A percentile compares a stretch with the other conserved stretches of the same genome.
phyloP scores from a whole-genome alignment of 2,329 filamentous ascomycete genomes.

The Fusarium gaditjirri region DNA sequence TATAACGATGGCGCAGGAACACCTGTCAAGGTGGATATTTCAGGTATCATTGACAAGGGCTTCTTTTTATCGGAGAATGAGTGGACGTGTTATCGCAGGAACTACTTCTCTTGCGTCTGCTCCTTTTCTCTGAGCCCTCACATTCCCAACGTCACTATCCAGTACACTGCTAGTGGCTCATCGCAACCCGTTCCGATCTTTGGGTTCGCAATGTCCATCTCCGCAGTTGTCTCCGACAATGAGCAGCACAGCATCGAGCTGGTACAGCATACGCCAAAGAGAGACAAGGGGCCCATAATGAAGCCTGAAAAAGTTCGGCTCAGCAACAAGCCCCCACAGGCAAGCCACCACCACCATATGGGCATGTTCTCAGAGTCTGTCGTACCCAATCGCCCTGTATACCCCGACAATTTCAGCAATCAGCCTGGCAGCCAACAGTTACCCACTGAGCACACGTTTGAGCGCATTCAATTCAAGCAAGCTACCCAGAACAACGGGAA shows the following conservation, averaged over 20 bases:
- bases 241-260: constrained; percentile 82
- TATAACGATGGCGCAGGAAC: constrained; percentile 62
- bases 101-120: constrained; percentile 89
- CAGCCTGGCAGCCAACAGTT: constrained; percentile 50
- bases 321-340: constrained; percentile 72
- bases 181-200: constrained; percentile 72
- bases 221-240: constrained; percentile 81
- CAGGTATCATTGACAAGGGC: constrained; percentile 86
- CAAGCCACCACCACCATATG: constrained; percentile 57
- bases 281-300: constrained; percentile 85
- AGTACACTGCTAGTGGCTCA: constrained; percentile 62
- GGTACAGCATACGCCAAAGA: constrained; percentile 90
- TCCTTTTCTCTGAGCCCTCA: constrained; percentile 76
- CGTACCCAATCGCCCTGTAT: constrained; percentile 46
- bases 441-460: constrained; percentile 73
- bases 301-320: constrained; percentile 77
- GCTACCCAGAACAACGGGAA: constrained; percentile 96
- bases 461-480: constrained; percentile 94
- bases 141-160: constrained; percentile 57
- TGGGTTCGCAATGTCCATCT: constrained; percentile 85
- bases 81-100: constrained; percentile 93
- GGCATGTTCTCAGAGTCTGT: constrained; percentile 56
- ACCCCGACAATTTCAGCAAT: constrained; percentile 54
- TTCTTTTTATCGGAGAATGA: constrained; percentile 84
- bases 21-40: constrained; percentile 76